These are phyloP conservation scores for Tubosaeta sp. DNA, from an alignment of 768 basidiomycete species.

Conservation along the genomic window DNA sequence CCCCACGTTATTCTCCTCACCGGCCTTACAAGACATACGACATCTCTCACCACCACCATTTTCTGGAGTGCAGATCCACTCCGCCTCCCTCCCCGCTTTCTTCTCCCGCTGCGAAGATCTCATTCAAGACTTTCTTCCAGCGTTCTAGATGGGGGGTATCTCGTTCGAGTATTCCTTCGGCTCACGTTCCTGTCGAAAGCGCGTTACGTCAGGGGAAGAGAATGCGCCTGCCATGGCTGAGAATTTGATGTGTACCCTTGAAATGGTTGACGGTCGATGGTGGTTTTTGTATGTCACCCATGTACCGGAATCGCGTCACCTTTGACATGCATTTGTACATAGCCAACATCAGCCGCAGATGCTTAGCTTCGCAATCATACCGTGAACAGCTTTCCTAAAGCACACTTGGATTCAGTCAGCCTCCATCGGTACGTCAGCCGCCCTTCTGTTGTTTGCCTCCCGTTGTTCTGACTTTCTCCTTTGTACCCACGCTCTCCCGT, in stretches of 20 bases:
- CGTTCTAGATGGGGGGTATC: conserved; percentile 23
- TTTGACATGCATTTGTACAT: conserved; percentile 10
- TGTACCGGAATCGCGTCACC: conserved; percentile 16
- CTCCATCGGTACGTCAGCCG: conserved; percentile 21
- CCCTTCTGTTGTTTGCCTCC: conserved; percentile 7
- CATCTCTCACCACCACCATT: conserved; percentile 7
- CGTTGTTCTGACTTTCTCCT: conserved; percentile 3
- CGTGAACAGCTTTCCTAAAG: neutral
- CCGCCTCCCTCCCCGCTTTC: conserved; percentile 15
- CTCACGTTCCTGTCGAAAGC: conserved; percentile 20
- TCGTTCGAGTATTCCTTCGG: conserved; percentile 11
- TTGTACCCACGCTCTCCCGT: conserved; percentile 5
- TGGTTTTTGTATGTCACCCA: conserved; percentile 20
- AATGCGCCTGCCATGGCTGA: conserved; percentile 29
- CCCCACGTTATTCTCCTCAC: conserved; percentile 10
- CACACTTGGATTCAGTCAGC: conserved; percentile 15
- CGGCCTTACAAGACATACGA: conserved; percentile 1
- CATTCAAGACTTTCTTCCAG: conserved; percentile 26
- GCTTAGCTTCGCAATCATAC: neutral
- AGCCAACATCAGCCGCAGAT: neutral
- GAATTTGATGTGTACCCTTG: conserved; percentile 18
- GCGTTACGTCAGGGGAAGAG: conserved; percentile 25
- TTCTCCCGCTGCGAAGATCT: conserved; percentile 11
- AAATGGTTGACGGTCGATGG: neutral
- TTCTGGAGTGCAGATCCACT: conserved; percentile 15